A percentile compares a stretch with the other conserved stretches of the same genome.
Evolutionary conservation across 192 early-diverging fungal genomes (phyloP).

Genomic region (Entomortierella chlamydospora): DNA sequence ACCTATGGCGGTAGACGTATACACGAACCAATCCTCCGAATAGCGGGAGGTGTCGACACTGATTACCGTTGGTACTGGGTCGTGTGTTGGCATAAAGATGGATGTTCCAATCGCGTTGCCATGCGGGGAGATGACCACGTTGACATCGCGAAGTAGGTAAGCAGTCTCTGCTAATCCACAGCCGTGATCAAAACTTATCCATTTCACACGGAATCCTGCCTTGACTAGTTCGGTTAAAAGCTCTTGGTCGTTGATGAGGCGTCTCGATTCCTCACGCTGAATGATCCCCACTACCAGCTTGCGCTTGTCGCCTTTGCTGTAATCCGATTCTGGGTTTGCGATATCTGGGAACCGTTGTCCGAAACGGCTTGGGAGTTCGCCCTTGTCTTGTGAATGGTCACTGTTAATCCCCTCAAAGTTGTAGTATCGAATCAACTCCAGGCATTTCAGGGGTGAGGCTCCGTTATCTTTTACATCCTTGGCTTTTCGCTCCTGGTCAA

Average conservation of each 20-base stretch:
- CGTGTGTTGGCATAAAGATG: constrained; percentile 15
- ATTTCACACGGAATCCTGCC: constrained; percentile 42
- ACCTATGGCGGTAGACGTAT: constrained; percentile 19
- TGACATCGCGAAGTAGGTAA: constrained; percentile 35
- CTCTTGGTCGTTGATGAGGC: constrained; percentile 37
- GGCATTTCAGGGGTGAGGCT: constrained; percentile 3
- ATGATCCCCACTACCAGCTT: constrained; percentile 37
- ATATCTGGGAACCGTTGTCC: constrained; percentile 11
- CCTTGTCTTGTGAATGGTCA: too few species aligned
- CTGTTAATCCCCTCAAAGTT: constrained; percentile 22
- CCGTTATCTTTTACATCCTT: too few species aligned
- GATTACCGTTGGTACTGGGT: constrained; percentile 23
- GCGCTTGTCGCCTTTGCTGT: neutral
- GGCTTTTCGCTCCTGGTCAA: neutral
- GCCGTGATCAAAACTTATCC: constrained; percentile 46
- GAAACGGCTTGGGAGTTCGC: neutral
- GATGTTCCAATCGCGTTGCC: constrained; percentile 39
- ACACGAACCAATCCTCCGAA: constrained; percentile 35
- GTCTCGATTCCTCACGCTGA: constrained; percentile 31
- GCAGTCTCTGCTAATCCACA: constrained; percentile 46
- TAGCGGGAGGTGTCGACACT: constrained; percentile 33
- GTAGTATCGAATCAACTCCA: constrained; percentile 25
- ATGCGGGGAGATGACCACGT: constrained; percentile 36
- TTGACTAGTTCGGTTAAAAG: constrained; percentile 18
- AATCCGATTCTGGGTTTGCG: neutral